phyloP scores from a whole-genome alignment of 495 filamentous ascomycete species.

The Neurospora hispaniola region DNA sequence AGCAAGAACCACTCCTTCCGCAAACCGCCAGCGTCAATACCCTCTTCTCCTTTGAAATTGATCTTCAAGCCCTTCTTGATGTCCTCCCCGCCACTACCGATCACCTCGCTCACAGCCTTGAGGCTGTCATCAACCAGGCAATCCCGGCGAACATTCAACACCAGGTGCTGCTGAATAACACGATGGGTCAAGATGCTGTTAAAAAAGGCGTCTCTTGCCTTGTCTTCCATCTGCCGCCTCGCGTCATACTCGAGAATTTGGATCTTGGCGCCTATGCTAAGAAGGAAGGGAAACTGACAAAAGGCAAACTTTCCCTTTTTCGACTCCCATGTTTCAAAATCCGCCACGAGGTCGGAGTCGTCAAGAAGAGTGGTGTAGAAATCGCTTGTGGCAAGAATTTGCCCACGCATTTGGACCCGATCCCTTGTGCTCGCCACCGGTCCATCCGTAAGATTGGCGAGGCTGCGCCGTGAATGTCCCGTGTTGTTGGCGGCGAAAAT shows the following conservation, averaged over 20 bases:
- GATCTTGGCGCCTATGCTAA: constrained; percentile 91
- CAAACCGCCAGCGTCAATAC: constrained; percentile 82
- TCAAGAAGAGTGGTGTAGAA: constrained; percentile 87
- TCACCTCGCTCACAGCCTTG: constrained; percentile 74
- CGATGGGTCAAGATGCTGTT: constrained; percentile 69
- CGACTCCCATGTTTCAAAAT: constrained; percentile 85
- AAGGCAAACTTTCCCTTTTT: constrained; percentile 70
- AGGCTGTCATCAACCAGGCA: constrained; percentile 89
- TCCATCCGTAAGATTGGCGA: background rate
- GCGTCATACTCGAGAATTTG: constrained; percentile 87
- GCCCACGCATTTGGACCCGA: constrained; percentile 20
- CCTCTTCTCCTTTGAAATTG: constrained; percentile 81
- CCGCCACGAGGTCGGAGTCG: constrained; percentile 72
- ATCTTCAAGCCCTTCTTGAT: constrained; percentile 89
- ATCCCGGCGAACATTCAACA: constrained; percentile 70
- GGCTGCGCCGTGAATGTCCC: constrained; percentile 23
- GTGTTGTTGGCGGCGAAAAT: constrained; percentile 75
- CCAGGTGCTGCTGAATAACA: constrained; percentile 67
- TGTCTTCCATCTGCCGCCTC: constrained; percentile 81
- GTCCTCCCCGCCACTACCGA: constrained; percentile 73
- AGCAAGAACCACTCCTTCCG: constrained; percentile 96
- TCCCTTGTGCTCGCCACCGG: constrained; percentile 9
- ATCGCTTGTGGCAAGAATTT: constrained; percentile 56
- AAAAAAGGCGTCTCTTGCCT: constrained; percentile 86
- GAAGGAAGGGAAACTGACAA: constrained; percentile 88